Base-by-base conservation (phyloP, 139 green algal species). In the Chlorella ohadii region DNA sequence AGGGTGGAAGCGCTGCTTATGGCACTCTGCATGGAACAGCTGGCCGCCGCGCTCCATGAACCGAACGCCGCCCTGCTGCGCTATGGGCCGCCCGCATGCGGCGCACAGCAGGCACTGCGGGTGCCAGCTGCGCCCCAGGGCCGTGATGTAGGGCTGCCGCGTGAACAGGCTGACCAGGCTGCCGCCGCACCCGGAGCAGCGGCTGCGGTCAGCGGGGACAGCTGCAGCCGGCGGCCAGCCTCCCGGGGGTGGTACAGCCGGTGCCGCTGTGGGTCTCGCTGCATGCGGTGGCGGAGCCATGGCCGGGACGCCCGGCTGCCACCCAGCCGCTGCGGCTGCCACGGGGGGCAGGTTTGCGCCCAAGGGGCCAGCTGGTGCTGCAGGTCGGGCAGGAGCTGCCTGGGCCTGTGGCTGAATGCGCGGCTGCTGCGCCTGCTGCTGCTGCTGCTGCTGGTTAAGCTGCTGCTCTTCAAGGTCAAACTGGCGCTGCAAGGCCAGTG, bases 1-100 rank as follows among this genome's bases (percentile, higher is more conserved):
- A 0, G 91, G 91, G 57, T 92, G 75, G 81, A 92, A 92, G 23
- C 66, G 39, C 34, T 89, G 55, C 44, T 82, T 80, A 74, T 91
- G 80, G 88, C 92, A 95, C 11, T 81, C 66, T 9, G 70, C 17
- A 73, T 96, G 92, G 71, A 90, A 94, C 1, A 88, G 87, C 78
- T 44, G 71, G 5, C 75, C 71, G 39, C 87, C 70, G 3, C 79
- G 63, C 15, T 87, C 66, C 33, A 44, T 67, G 61, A 88, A 87
- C 6, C 27, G 17, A 38, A 73, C 72, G 23, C 44, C 51, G 31
- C 86, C 81, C 3, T 31, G 64, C 20, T 16, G 16, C 17, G 68
- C 79, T n/a, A 96, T 84, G 3, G 89, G 77, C 83, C 90, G 76
- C 1, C n/a, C 1, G 75, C 93, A 96, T 70, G 12, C 36, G 68